These are phyloP conservation scores for Solanum gandarillasii DNA, from an alignment of 257 asterid species.

Conservation along the genomic window DNA sequence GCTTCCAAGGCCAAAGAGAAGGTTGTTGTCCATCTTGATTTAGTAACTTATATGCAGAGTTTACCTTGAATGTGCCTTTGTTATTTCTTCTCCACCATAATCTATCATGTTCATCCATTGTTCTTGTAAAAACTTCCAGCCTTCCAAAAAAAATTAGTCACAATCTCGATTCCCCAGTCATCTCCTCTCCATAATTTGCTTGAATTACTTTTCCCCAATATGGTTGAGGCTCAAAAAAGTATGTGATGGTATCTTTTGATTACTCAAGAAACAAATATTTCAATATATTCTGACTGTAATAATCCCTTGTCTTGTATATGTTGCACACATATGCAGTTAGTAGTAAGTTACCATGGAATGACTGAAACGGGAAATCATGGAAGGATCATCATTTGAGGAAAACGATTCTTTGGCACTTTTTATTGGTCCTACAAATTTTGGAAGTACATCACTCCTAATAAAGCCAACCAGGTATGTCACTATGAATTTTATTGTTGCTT, in stretches of 20 bases:
- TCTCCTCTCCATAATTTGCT: no score
- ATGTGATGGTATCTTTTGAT: neutral
- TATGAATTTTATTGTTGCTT: neutral
- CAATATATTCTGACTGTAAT: neutral
- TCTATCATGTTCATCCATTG: no score
- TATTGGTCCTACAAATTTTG: slow-evolving; percentile 31
- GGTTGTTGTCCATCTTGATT: no score
- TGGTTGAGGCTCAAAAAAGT: no score
- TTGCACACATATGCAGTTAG: slow-evolving; percentile 35
- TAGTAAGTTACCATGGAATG: slow-evolving; percentile 93
- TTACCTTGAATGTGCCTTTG: no score
- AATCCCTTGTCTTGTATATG: neutral
- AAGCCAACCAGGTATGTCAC: slow-evolving; percentile 48
- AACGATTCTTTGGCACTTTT: slow-evolving; percentile 80
- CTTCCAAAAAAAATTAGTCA: no score
- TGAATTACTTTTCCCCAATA: no score
- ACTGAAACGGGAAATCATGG: slow-evolving; percentile 70
- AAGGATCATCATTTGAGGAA: slow-evolving; percentile 85
- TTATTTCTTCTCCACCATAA: no score
- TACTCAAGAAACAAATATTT: neutral
- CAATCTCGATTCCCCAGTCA: no score
- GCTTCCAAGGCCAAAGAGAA: no score
- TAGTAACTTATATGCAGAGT: no score
- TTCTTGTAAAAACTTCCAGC: no score
- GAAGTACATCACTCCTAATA: slow-evolving; percentile 10